Conservation (phyloP, 2,329 filamentous ascomycete genomes). For the Claviceps maximensis region DNA sequence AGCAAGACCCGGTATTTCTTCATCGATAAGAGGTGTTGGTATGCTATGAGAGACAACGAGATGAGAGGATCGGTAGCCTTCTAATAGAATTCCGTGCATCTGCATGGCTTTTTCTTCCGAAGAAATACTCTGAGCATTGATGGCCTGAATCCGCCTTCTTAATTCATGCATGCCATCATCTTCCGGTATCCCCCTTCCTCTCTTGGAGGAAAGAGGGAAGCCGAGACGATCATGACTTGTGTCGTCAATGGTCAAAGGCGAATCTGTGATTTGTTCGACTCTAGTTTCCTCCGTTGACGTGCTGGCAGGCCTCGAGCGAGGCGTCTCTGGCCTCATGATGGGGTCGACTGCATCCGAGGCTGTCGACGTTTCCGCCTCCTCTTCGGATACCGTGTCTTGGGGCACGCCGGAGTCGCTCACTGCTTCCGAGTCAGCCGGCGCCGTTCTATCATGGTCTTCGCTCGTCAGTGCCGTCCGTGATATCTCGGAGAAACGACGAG, state of each 20-base stretch:
- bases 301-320: conserved; percentile 18
- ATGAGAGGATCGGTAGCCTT: conserved; percentile 42
- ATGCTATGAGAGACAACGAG: conserved; percentile 3
- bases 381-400: conserved; percentile 8
- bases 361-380: background rate
- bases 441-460: conserved; percentile 17
- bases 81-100: conserved; percentile 58
- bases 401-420: conserved; percentile 16
- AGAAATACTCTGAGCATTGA: conserved; percentile 48
- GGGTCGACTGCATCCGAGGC: background rate
- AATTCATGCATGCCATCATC: conserved; percentile 66
- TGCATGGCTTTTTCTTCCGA: conserved; percentile 54
- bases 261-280: conserved; percentile 16
- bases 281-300: conserved; percentile 22
- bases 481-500: conserved; percentile 46
- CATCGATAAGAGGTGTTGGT: conserved; percentile 7
- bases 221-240: conserved; percentile 20
- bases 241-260: conserved; percentile 11
- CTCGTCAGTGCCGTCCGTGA: conserved; percentile 26
- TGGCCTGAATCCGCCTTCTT: conserved; percentile 52
- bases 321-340: conserved; percentile 12
- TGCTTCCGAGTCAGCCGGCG: conserved; percentile 11
- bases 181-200: conserved; percentile 42
- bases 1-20: conserved; percentile 13
- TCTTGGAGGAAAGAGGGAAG: conserved; percentile 18